Percentiles rank a stretch among this genome's conserved stretches.
Evolutionary conservation across 2,329 filamentous ascomycete genomes (phyloP).

Genomic region (Teratosphaeria viscida): DNA sequence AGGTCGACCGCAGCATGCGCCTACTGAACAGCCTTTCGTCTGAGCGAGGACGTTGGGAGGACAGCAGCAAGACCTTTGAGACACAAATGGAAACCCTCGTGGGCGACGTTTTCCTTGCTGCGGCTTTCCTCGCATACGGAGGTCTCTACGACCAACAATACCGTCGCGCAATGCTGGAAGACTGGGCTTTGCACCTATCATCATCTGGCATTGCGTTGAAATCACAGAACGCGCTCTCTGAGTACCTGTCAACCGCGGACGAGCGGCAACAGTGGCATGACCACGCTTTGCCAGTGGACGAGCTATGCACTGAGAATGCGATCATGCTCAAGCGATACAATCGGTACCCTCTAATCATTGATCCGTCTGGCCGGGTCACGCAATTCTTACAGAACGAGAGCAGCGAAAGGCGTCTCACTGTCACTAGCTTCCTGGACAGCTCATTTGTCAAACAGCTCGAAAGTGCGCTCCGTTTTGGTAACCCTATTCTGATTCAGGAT

Average conservation of each 20-base stretch:
- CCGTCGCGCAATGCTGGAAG: constrained; percentile 93
- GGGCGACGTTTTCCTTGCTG: constrained; percentile 90
- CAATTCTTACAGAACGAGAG: constrained; percentile 94
- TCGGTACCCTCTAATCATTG: constrained; percentile 94
- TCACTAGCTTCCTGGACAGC: constrained; percentile 96
- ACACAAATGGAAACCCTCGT: constrained; percentile 95
- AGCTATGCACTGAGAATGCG: constrained; percentile 96
- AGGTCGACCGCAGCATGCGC: constrained; percentile 91
- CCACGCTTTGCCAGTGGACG: constrained; percentile 85
- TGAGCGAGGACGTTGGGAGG: constrained; percentile 87
- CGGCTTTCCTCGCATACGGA: constrained; percentile 92
- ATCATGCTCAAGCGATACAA: constrained; percentile 98
- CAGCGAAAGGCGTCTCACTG: constrained; percentile 83
- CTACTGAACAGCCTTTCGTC: constrained; percentile 91
- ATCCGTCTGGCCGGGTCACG: constrained; percentile 86
- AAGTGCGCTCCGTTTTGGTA: constrained; percentile 92
- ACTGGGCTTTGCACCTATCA: constrained; percentile 89
- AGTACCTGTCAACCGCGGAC: constrained; percentile 93
- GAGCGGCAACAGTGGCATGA: constrained; percentile 93
- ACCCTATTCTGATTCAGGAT: constrained; percentile 96
- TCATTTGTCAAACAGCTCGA: constrained; percentile 97
- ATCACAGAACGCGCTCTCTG: constrained; percentile 83
- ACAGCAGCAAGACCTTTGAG: constrained; percentile 94
- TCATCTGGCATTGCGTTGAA: constrained; percentile 92
- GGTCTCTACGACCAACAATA: constrained; percentile 97